These are phyloP conservation scores for Coemansia guatemalensis DNA, from an alignment of 192 early-diverging fungal species.

Conservation along the genomic window DNA sequence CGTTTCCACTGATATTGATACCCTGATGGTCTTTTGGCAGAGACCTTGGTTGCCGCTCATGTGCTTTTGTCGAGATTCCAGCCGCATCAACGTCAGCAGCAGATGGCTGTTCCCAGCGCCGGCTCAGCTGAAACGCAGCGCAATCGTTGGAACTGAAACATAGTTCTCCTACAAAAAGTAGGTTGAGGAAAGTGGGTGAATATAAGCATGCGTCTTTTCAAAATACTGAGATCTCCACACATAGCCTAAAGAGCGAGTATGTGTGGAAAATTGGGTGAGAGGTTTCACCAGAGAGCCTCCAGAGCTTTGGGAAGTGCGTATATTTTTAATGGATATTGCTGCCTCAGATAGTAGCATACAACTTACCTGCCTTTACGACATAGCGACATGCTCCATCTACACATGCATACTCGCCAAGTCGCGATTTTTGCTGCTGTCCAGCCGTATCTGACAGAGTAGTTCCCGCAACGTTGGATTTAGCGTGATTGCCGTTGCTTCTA, in stretches of 20 bases:
- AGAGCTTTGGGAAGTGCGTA: neutral
- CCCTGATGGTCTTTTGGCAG: conserved; percentile 12
- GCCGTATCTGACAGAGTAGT: neutral
- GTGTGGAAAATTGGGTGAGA: neutral
- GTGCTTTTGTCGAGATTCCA: neutral
- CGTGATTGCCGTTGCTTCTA: conserved; percentile 9
- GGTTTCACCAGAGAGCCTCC: neutral
- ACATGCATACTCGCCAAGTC: conserved; percentile 60
- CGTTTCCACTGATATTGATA: neutral
- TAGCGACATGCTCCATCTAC: conserved; percentile 57
- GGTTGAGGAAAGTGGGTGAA: conserved; percentile 1
- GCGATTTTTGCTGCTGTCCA: conserved; percentile 22
- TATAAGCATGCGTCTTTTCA: neutral
- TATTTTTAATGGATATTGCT: neutral
- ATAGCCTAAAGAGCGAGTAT: neutral
- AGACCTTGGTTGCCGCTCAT: neutral
- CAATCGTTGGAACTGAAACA: conserved; percentile 57
- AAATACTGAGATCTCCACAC: neutral
- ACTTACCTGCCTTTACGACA: conserved; percentile 58
- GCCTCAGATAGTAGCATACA: too few relatives aligned
- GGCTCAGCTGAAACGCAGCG: conserved; percentile 51
- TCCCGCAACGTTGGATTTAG: conserved; percentile 1
- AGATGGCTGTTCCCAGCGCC: conserved; percentile 22
- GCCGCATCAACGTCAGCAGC: neutral
- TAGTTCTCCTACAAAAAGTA: conserved; percentile 38